Evolutionary conservation across 192 early-diverging fungal species (phyloP).

Genomic region (Geranomyces michiganensis): DNA sequence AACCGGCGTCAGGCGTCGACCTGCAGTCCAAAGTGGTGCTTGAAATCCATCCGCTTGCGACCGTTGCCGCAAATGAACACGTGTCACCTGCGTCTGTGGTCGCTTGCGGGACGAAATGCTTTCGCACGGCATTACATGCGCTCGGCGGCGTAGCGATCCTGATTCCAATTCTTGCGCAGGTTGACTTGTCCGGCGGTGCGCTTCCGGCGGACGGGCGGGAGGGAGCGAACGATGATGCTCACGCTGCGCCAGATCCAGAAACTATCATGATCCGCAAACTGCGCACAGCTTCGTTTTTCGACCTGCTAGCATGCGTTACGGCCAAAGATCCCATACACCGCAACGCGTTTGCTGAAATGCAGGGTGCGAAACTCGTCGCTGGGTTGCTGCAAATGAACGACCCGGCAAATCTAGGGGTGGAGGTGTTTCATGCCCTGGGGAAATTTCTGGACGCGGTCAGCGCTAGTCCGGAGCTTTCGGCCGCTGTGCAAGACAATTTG

Average conservation of each 20-base stretch:
- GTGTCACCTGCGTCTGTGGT: slow-evolving; percentile 14
- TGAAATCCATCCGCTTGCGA: slow-evolving; percentile 12
- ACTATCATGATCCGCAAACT: slow-evolving; percentile 4
- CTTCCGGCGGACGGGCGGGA: not conserved
- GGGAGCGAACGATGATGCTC: slow-evolving; percentile 2
- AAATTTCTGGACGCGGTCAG: slow-evolving; percentile 22
- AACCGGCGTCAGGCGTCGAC: not conserved
- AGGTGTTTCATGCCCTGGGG: slow-evolving; percentile 40
- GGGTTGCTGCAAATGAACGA: slow-evolving; percentile 43
- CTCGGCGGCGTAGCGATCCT: slow-evolving; percentile 50
- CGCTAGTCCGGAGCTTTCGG: not conserved
- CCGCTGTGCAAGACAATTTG: slow-evolving; percentile 29
- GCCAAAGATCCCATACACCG: slow-evolving; percentile 31
- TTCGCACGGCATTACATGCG: slow-evolving; percentile 45
- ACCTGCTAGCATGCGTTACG: slow-evolving; percentile 36
- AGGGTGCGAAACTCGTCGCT: slow-evolving; percentile 43
- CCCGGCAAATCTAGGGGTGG: slow-evolving; percentile 32
- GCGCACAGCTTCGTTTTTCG: slow-evolving; percentile 35
- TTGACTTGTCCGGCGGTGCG: slow-evolving; percentile 35
- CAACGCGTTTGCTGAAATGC: slow-evolving; percentile 34
- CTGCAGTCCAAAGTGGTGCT: not conserved
- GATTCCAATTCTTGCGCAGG: slow-evolving; percentile 42
- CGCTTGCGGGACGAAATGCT: slow-evolving; percentile 44
- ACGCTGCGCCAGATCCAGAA: slow-evolving; percentile 1
- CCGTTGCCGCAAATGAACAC: not conserved